Percentiles rank a stretch among this genome's conserved stretches.
Conservation (phyloP, 2,329 filamentous ascomycete genomes). For the Cercospora janseana region DNA sequence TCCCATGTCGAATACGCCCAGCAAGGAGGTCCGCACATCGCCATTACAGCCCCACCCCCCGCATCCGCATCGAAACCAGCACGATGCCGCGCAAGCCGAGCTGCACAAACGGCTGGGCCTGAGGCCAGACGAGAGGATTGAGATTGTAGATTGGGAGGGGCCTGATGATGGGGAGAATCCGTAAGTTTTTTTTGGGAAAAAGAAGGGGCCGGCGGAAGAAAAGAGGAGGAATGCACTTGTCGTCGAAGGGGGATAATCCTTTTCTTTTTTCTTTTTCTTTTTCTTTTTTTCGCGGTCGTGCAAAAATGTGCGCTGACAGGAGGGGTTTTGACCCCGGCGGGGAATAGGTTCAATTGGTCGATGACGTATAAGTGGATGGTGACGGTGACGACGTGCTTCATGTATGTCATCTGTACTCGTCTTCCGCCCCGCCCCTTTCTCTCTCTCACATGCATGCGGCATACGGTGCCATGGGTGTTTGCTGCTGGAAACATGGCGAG, state of each 20-base stretch:
- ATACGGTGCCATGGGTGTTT: too few species aligned
- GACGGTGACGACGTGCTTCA: constrained; percentile 34
- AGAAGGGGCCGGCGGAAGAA: neutral
- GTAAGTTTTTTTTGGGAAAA: neutral
- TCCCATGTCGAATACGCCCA: constrained; percentile 4
- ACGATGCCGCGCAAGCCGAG: constrained; percentile 3
- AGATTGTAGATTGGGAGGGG: constrained; percentile 26
- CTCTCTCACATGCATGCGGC: accelerated
- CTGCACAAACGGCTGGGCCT: constrained; percentile 4
- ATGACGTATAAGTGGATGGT: constrained; percentile 31
- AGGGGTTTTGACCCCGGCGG: too few species aligned
- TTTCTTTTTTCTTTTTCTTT: too few species aligned
- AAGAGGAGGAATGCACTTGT: neutral
- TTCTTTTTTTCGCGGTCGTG: too few species aligned
- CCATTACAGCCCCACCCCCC: neutral
- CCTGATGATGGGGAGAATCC: constrained; percentile 29
- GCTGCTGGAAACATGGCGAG: too few species aligned
- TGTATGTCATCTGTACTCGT: too few species aligned
- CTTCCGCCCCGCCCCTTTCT: too few species aligned
- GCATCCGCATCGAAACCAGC: constrained; percentile 4
- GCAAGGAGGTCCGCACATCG: constrained; percentile 9
- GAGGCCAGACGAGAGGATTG: constrained; percentile 4
- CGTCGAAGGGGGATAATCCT: too few species aligned
- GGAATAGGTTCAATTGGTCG: constrained; percentile 34
- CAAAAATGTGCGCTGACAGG: too few species aligned